These are phyloP conservation scores for Phaeosphaeria sp. DNA, from an alignment of 2,329 filamentous ascomycete species.

Conservation along the genomic window DNA sequence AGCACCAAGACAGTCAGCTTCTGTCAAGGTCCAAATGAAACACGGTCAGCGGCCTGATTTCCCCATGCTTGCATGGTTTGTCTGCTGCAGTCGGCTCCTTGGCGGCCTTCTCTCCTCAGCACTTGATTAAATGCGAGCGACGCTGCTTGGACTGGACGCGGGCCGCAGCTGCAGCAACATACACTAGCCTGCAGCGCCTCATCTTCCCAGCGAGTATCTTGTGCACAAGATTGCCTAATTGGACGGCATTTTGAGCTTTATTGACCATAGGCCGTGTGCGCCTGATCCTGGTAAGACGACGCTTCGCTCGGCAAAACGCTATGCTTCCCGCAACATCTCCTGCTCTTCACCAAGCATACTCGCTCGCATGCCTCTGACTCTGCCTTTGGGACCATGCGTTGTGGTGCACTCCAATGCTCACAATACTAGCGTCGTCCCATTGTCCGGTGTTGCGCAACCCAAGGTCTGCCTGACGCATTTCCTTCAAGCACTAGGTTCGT, in stretches of 20 bases:
- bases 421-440: conserved; percentile 8
- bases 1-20: background rate
- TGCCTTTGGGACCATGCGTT: background rate
- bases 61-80: background rate
- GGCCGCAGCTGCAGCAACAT: conserved; percentile 1
- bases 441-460: conserved; percentile 15
- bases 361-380: background rate
- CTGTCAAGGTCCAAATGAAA: background rate
- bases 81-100: background rate
- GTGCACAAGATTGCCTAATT: background rate
- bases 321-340: background rate
- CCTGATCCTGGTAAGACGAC: background rate
- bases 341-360: background rate
- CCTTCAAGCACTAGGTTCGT: conserved; percentile 7
- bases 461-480: conserved; percentile 12
- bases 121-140: background rate
- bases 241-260: background rate
- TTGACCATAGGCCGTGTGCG: background rate
- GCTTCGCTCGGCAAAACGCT: conserved; percentile 4
- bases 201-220: background rate
- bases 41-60: background rate
- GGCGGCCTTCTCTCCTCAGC: background rate
- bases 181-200: background rate
- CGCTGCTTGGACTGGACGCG: background rate
- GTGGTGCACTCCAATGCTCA: conserved; percentile 3